Base-by-base conservation (phyloP, 257 asterid species). In the Misopates orontium region DNA sequence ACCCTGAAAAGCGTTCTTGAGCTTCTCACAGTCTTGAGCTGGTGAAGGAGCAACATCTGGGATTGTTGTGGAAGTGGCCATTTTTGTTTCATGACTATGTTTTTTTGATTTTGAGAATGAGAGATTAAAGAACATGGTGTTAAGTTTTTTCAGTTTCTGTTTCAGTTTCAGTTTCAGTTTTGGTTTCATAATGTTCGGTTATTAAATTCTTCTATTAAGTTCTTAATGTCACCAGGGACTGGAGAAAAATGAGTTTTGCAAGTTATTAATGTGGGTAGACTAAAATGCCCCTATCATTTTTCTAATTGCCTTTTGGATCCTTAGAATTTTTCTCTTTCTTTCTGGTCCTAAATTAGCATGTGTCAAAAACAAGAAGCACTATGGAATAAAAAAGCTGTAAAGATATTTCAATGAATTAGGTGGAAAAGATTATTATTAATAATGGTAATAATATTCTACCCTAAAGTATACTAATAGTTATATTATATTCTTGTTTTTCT, bases 31-130 rank as follows among this genome's bases (percentile, higher is more conserved):
- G 71, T 90, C 97, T 51, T 79, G 59, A 44, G 78, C 71, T 32
- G 96, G 96, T 71, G 95, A 73, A 24, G 93, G 95, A 73, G 83
- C 78, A 8, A 36, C 61, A 15, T 77, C 79, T 16, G 97, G 90
- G 13, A 82, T 25, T 55, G 77, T 72, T 8, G 88, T 28, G 36
- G 36, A 25, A 3, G 95, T 85, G 48, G 85, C 80, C 96, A 88
- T 88, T 68, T 71, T 50, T 59, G 36, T 31, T 18, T 21, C 17
- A 4, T 10, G 50, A 14, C 3, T 25, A 8, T 48, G 51, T 12
- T 48, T 19, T 21, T 39, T 31, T 23, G 9, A 25, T 36, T 23
- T 42, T 64, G 55, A 20, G 47, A 10, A 56, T 10, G 58, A 13
- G 2, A 4, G 12, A 3, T 31, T 10, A 57, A 56, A 48, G 52